Percentiles rank a stretch among this genome's conserved stretches.
These are phyloP conservation scores for Eremochloa ophiuroides DNA, from an alignment of 176 grass and related monocot genomes.

Conservation along the genomic window DNA sequence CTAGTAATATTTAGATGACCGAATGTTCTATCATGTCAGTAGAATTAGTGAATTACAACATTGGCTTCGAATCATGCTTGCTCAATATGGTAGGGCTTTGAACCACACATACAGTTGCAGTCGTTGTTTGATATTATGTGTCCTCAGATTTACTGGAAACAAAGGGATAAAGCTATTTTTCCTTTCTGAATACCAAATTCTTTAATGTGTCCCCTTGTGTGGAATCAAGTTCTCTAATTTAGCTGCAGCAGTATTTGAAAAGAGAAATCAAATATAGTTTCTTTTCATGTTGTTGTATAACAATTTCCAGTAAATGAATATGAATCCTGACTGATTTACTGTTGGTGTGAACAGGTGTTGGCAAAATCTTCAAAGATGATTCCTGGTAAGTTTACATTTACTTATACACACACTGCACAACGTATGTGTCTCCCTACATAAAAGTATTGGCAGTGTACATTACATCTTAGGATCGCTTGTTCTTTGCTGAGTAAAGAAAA, in stretches of 20 bases:
- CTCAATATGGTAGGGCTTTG: background rate
- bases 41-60: background rate
- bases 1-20: background rate
- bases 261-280: background rate
- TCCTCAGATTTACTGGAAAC: background rate
- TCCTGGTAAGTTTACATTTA: constrained; percentile 59
- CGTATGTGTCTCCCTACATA: background rate
- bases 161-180: background rate
- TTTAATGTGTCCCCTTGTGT: background rate
- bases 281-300: background rate
- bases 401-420: background rate
- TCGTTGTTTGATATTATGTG: background rate
- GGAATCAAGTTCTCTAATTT: background rate
- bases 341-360: constrained; percentile 60
- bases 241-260: background rate
- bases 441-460: background rate
- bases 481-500: background rate
- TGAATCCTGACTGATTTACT: constrained; percentile 11
- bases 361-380: constrained; percentile 99
- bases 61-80: background rate
- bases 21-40: background rate
- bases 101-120: background rate
- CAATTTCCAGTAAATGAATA: background rate
- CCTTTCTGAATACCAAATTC: background rate
- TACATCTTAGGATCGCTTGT: background rate